Evolutionary conservation across 768 basidiomycete genomes (phyloP), one percentile per base, ranked within the genome.

Genomic region (Auricularia auricula-judae): DNA sequence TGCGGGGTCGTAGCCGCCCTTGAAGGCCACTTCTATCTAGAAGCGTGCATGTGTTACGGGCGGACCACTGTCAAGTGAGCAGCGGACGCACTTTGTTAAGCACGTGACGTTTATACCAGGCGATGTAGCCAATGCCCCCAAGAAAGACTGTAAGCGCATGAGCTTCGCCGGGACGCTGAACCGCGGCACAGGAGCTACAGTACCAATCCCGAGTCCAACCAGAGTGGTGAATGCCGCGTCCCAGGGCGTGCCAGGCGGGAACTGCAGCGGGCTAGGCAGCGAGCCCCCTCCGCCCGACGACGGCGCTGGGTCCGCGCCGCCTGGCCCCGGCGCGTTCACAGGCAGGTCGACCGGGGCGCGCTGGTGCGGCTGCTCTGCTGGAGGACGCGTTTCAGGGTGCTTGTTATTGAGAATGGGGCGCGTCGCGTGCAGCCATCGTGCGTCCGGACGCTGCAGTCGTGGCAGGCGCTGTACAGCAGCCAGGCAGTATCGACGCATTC

Each of bases 51-150:
- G 33, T 42, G 42, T 34, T 11, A 35, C 4, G 21, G 35, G 21
- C n/a, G 36, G 29, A 10, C 29, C 29, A 29, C 18, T 2, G 36
- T 35, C 34, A 33, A 43, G 21, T 14, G 64, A 65, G 63, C 34
- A 42, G 66, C 59, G 61, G 62, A 56, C 73, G 65, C 68, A 88
- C 91, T 82, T 95, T 88, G 73, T 84, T 77, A 21, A 94, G 77
- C 21, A 94, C 93, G 68, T 86, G 85, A 68, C 79, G 82, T 74
- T 93, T 93, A 77, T 94, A 93, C 88, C 85, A 91, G 35, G 79
- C 76, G 63, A 90, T 75, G 74, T 91, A 91, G 33, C 80, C 81
- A 10, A 88, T 77, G 60, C 91, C 90, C 47, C 89, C 88, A 14
- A 83, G 70, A 69, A 91, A 88, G 5, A 87, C 84, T 86, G 66